Conservation (phyloP, 2,329 filamentous ascomycete species). For the Fusarium sp. region DNA sequence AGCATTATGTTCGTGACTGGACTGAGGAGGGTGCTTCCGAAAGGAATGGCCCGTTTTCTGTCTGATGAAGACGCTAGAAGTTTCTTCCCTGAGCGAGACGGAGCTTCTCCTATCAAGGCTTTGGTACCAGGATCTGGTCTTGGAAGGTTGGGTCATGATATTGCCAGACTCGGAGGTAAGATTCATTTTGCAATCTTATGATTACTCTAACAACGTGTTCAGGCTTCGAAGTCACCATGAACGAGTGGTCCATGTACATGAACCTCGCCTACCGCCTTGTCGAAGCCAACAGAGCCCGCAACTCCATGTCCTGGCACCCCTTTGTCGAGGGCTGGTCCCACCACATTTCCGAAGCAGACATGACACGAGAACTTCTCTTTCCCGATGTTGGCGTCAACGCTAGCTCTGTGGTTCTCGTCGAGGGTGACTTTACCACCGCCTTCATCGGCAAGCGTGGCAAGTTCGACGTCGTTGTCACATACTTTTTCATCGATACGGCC, state of each 20-base stretch:
- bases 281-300: constrained; percentile 44
- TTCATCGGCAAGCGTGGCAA: constrained; percentile 44
- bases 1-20: constrained; percentile 71
- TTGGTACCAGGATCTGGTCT: constrained; percentile 66
- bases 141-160: constrained; percentile 64
- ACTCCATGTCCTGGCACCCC: constrained; percentile 56
- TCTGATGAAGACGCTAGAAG: constrained; percentile 50
- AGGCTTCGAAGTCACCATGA: constrained; percentile 65
- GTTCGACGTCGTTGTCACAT: constrained; percentile 65
- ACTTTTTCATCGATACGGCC: constrained; percentile 73
- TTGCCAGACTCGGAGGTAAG: constrained; percentile 56
- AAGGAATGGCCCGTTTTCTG: constrained; percentile 57
- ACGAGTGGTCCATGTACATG: constrained; percentile 71
- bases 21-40: constrained; percentile 60
- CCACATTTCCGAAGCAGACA: constrained; percentile 60
- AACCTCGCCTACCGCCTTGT: constrained; percentile 66
- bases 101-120: constrained; percentile 47
- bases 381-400: constrained; percentile 55
- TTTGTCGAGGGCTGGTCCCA: constrained; percentile 70
- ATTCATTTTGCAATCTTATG: background rate
- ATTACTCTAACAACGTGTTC: background rate
- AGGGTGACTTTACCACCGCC: constrained; percentile 67
- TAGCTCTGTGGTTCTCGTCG: constrained; percentile 59
- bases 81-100: constrained; percentile 46
- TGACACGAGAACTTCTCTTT: constrained; percentile 59